Base-by-base conservation (phyloP, 2,329 filamentous ascomycete species). In the Colletotrichum ledebouriae region DNA sequence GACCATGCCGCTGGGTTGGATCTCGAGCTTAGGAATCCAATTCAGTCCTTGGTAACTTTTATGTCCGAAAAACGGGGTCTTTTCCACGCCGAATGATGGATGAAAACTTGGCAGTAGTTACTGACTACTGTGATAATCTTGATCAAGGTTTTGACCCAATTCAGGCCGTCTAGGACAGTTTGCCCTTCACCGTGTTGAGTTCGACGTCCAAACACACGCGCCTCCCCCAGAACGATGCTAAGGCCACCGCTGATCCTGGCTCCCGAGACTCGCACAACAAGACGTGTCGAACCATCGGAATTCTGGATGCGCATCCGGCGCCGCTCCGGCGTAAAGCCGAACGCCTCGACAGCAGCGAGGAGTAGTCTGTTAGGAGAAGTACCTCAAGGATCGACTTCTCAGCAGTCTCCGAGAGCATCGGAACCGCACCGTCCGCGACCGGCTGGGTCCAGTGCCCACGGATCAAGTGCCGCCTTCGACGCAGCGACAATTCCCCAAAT, bases 131-230 rank as follows among this genome's bases (percentile, higher is more conserved):
- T 17, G 17, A 17, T 2, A 1, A 1, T 17, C 2, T 17, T 17
- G 17, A 17, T 17, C 17, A 17, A 17, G 17, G 17, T 17, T 17
- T 17, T 17, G 17, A 17, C 17, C 17, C 17, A 17, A 17, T 17
- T 17, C 17, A 17, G 17, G 2, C 17, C 17, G 17, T 17, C 4
- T 13, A 12, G 41, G 34, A 52, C 55, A 22, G 34, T 41, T 20
- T 44, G 33, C n/a, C 17, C 42, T 49, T 12, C 60, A 41, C 41
- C 22, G 52, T 33, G 41, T 50, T 29, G 25, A 57, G 59, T 68
- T 68, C 46, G 39, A 13, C 55, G 41, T 22, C 65, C 61, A 68
- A 68, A 68, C 65, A 34, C 13, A 12, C 65, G 65, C 59, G 44
- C 65, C 46, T 47, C 41, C 65, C 41, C 59, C 17, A 64, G 55